Conservation (phyloP, 257 asterid genomes). For the Penstemon barbatus region DNA sequence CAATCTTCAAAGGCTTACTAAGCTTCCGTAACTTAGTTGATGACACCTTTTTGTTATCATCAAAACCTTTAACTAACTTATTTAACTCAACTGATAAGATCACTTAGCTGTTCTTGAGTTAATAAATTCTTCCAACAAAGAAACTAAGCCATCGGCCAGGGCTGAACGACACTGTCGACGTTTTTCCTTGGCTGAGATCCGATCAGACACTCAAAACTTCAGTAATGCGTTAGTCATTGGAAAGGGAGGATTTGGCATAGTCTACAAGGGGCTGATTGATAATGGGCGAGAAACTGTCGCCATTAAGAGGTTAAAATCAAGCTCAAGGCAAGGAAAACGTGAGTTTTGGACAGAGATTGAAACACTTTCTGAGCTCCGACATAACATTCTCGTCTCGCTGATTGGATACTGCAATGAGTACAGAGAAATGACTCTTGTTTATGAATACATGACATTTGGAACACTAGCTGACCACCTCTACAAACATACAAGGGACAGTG, state of each 20-base stretch:
- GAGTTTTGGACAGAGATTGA: slow-evolving; percentile 53
- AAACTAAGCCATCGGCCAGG: slow-evolving; percentile 24
- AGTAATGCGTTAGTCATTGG: slow-evolving; percentile 41
- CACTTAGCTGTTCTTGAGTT: too few species aligned
- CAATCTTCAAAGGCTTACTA: too few species aligned
- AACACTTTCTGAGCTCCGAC: slow-evolving; percentile 46
- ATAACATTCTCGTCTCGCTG: slow-evolving; percentile 50
- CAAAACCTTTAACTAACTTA: too few species aligned
- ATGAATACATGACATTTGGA: slow-evolving; percentile 46
- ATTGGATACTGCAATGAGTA: slow-evolving; percentile 55
- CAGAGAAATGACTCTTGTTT: slow-evolving; percentile 47
- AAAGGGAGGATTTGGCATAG: slow-evolving; percentile 56
- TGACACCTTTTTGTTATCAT: too few species aligned
- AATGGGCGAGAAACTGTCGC: slow-evolving; percentile 39
- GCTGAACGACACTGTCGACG: slow-evolving; percentile 37
- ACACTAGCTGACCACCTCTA: slow-evolving; percentile 48
- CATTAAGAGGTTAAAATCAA: slow-evolving; percentile 40
- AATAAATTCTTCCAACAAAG: too few species aligned
- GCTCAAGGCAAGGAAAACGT: slow-evolving; percentile 44
- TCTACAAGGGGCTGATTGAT: slow-evolving; percentile 49
- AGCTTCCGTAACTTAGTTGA: too few species aligned
- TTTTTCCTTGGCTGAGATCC: slow-evolving; percentile 47
- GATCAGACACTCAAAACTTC: slow-evolving; percentile 43
- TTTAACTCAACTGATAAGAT: too few species aligned
- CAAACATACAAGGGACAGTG: slow-evolving; percentile 23